Evolutionary conservation across 768 basidiomycete species (phyloP), one percentile per base, ranked within the genome.

Genomic region (Trichaptum fuscoviolaceum): DNA sequence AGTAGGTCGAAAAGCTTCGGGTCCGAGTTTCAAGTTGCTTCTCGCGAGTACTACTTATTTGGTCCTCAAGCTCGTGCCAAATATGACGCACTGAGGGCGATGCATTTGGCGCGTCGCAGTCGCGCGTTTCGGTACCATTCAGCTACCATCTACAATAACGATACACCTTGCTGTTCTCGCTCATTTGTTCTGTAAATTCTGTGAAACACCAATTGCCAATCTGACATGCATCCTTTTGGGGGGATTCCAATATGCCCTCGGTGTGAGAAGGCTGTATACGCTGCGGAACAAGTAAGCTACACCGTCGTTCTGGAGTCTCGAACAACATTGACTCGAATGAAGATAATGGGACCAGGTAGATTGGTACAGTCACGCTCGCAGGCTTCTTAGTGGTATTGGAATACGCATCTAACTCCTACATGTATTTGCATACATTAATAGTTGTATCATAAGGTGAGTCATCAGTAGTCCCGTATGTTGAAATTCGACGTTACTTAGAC

Each of bases 331-430:
- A 61, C 71, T 67, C 68, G 64, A 63, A 42, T 65, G 66, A 70
- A 93, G 91, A 85, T 85, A 34, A 87, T 95, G 81, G 94, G 94
- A 23, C 94, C 94, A 64, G 94, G 91, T 25, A 85, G 94, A 74
- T 94, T 90, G 86, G 94, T 93, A 73, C 72, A 84, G 69, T 68
- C 24, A 62, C 27, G 7, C 27, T 62, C n/a, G 3, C 57, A 30
- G 30, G 9, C 9, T 58, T 2, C 25, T n/a, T 58, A n/a, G 57
- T 2, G 7, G n/a, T 9, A n/a, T 58, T 3, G 57, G 25, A n/a
- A n/a, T 3, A 3, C 25, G 9, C 9, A 26, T 52, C 42, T 52
- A 20, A 52, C 42, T 2, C 3, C 20, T 52, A n/a, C n/a, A n/a
- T n/a, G n/a, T n/a, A 20, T 52, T 52, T 52, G 58, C 65, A 62